phyloP scores from a whole-genome alignment of 257 asterid species.

The Solanum pennellii region DNA sequence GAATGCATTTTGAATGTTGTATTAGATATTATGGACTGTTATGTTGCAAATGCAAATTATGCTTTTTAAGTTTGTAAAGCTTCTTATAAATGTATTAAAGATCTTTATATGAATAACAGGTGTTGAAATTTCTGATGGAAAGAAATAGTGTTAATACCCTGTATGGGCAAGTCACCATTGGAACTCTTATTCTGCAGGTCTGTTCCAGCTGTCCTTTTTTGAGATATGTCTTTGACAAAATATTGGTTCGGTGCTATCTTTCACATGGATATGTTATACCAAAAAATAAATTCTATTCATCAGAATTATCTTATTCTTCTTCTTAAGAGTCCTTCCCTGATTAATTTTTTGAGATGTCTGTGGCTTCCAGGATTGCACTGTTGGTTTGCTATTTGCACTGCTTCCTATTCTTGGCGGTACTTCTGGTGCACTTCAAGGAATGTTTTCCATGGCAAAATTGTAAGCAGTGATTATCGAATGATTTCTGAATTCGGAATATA shows the following conservation, averaged over 20 bases:
- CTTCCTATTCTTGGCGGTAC: constrained; percentile 85
- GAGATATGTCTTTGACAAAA: not conserved
- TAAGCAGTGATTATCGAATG: constrained; percentile 19
- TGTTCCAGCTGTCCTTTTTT: not conserved
- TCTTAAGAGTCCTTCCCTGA: not conserved
- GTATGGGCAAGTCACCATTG: constrained; percentile 81
- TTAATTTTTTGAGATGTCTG: constrained; percentile 15
- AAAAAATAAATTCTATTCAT: not conserved
- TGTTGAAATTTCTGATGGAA: constrained; percentile 78
- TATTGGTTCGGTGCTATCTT: not conserved
- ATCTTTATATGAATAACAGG: constrained; percentile 26
- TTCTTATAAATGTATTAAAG: not conserved
- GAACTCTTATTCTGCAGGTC: constrained; percentile 79
- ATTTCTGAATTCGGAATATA: not conserved
- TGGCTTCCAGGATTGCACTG: constrained; percentile 72
- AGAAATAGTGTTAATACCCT: constrained; percentile 51
- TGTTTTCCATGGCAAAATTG: constrained; percentile 60
- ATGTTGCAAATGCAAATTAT: not conserved
- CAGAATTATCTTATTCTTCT: not conserved
- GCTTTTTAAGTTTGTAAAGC: not conserved
- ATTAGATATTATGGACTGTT: not conserved
- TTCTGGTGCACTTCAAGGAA: constrained; percentile 70
- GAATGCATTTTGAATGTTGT: not conserved
- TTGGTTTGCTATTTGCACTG: constrained; percentile 79
- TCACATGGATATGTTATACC: not conserved